These are phyloP conservation scores for Aspergillus sparsus DNA, from an alignment of 495 filamentous ascomycete genomes.

Conservation along the genomic window DNA sequence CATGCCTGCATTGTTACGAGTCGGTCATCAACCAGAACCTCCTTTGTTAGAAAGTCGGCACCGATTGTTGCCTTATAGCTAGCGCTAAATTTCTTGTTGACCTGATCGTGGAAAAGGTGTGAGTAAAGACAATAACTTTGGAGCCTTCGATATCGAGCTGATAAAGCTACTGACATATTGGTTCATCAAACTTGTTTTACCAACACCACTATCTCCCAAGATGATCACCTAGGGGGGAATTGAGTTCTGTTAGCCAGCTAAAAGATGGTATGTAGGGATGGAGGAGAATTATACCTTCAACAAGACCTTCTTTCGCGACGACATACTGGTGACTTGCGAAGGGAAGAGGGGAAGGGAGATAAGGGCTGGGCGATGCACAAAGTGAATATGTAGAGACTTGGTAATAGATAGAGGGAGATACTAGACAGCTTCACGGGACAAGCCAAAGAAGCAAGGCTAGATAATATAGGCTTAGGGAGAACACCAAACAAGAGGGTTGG, in stretches of 20 bases:
- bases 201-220: constrained; percentile 95
- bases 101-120: constrained; percentile 52
- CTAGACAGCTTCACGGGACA: not conserved
- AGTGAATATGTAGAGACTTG: too few relatives aligned
- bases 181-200: constrained; percentile 99
- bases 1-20: constrained; percentile 97
- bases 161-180: constrained; percentile 83
- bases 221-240: constrained; percentile 80
- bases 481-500: not conserved
- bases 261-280: not conserved
- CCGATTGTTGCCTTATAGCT: constrained; percentile 99
- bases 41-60: constrained; percentile 97
- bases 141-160: constrained; percentile 4
- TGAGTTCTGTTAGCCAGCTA: constrained; percentile 2
- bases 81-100: constrained; percentile 99
- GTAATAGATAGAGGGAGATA: constrained; percentile 9
- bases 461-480: not conserved
- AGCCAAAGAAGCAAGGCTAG: not conserved
- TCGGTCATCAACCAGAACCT: constrained; percentile 95
- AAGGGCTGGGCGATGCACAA: not conserved
- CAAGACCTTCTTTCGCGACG: constrained; percentile 94
- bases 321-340: constrained; percentile 55
- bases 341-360: not conserved
- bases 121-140: constrained; percentile 22
- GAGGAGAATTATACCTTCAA: constrained; percentile 68